These are phyloP conservation scores for Venturia carpophila DNA, from an alignment of 2,329 filamentous ascomycete genomes.

Conservation along the genomic window DNA sequence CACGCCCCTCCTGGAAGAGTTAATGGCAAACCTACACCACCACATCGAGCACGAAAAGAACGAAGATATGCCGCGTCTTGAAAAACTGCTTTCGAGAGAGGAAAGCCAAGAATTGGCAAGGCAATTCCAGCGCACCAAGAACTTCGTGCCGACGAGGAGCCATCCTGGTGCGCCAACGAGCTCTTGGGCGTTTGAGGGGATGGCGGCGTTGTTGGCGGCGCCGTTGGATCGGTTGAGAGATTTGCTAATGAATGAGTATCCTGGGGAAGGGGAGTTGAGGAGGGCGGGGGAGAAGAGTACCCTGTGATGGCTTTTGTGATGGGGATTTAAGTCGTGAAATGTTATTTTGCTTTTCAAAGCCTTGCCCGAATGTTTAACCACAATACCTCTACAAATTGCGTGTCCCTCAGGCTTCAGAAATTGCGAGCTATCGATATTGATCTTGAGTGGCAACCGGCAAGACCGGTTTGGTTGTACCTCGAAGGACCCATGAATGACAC, in stretches of 20 bases:
- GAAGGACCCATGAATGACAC: too few species aligned
- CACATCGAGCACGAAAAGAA: constrained; percentile 24
- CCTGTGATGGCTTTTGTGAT: neutral
- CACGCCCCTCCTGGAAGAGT: constrained; percentile 20
- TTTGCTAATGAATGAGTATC: constrained; percentile 14
- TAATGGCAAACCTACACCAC: constrained; percentile 22
- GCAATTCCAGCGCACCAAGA: constrained; percentile 23
- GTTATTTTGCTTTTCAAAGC: neutral
- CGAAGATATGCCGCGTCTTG: constrained; percentile 23
- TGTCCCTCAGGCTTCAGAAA: too few species aligned
- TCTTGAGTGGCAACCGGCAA: too few species aligned
- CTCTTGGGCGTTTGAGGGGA: neutral
- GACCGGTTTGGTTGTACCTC: too few species aligned
- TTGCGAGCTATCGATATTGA: too few species aligned
- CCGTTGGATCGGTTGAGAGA: constrained; percentile 8
- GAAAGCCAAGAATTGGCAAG: constrained; percentile 21
- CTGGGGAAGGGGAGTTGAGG: neutral
- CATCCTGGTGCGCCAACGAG: constrained; percentile 18
- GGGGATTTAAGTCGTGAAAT: neutral
- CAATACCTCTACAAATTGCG: too few species aligned
- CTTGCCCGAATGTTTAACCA: too few species aligned
- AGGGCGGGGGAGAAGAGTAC: neutral
- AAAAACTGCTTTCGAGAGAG: constrained; percentile 20
- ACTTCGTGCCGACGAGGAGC: constrained; percentile 21
- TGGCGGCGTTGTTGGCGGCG: constrained; percentile 9